These are phyloP conservation scores for Venturiaceae sp. DNA, from an alignment of 2,329 filamentous ascomycete genomes.

Conservation along the genomic window DNA sequence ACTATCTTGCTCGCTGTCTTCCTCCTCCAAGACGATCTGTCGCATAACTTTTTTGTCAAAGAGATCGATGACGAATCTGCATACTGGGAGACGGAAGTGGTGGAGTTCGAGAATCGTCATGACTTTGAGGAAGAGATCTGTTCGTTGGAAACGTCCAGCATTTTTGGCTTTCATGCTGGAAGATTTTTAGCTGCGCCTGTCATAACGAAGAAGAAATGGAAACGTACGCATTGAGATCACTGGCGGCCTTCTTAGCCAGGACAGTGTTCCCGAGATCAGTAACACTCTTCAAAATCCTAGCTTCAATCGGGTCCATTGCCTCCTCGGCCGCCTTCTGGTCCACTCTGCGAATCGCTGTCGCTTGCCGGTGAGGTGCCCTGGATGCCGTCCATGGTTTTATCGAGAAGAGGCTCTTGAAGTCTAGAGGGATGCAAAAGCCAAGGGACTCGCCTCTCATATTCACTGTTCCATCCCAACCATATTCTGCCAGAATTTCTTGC, in stretches of 20 bases:
- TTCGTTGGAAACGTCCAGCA: slow-evolving; percentile 63
- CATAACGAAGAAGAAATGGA: neutral
- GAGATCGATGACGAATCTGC: slow-evolving; percentile 83
- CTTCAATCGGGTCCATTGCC: slow-evolving; percentile 47
- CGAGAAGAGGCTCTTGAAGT: slow-evolving; percentile 71
- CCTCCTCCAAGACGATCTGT: slow-evolving; percentile 65
- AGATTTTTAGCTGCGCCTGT: neutral
- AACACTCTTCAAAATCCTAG: slow-evolving; percentile 73
- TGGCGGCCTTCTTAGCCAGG: slow-evolving; percentile 75
- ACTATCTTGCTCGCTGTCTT: slow-evolving; percentile 5
- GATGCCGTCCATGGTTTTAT: slow-evolving; percentile 26
- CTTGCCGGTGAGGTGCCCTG: neutral
- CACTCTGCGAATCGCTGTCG: neutral
- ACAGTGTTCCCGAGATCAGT: slow-evolving; percentile 90
- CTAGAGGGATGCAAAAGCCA: slow-evolving; percentile 75
- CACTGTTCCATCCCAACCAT: slow-evolving; percentile 88
- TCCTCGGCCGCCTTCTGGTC: neutral
- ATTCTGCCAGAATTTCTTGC: slow-evolving; percentile 78
- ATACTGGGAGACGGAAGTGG: slow-evolving; percentile 77
- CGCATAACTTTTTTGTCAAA: slow-evolving; percentile 88
- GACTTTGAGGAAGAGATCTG: slow-evolving; percentile 72
- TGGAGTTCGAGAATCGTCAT: slow-evolving; percentile 80
- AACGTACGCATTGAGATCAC: slow-evolving; percentile 57
- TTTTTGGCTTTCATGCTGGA: slow-evolving; percentile 65
- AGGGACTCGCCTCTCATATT: slow-evolving; percentile 73